Percentiles rank a stretch among this genome's conserved stretches.
phyloP scores from a whole-genome alignment of 441 rosid species.

The Cnidoscolus chayamansa region DNA sequence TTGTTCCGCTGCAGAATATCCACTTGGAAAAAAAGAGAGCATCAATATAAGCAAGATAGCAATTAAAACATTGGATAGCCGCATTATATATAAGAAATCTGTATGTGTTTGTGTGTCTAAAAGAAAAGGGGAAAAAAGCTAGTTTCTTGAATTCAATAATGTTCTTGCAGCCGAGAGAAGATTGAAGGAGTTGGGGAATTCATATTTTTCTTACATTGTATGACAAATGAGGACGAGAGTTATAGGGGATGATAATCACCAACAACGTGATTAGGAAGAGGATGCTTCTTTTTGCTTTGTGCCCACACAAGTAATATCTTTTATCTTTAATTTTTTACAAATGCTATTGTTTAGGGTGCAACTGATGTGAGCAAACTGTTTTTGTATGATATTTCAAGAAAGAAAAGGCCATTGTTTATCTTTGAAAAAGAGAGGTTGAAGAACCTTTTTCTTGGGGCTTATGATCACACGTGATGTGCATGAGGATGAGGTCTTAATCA shows the following conservation, averaged over 20 bases:
- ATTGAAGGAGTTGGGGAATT: neutral
- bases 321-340: neutral
- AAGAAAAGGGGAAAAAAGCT: too few relatives aligned
- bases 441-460: neutral
- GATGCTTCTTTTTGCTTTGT: conserved; percentile 18
- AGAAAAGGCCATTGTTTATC: neutral
- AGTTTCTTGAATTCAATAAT: neutral
- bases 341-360: conserved; percentile 10
- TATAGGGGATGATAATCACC: conserved; percentile 26
- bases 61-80: conserved; percentile 15
- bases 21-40: conserved; percentile 14
- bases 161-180: neutral
- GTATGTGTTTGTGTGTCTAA: neutral
- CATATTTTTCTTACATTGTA: conserved; percentile 36
- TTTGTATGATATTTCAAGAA: neutral
- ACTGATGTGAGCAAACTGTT: conserved; percentile 15
- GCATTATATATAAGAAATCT: conserved; percentile 8
- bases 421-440: neutral
- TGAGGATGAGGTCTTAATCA: neutral
- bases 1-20: neutral
- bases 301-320: neutral
- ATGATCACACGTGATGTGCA: conserved; percentile 6
- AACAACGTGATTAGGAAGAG: conserved; percentile 29
- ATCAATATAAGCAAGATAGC: conserved; percentile 12
- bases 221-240: conserved; percentile 22